phyloP scores from a whole-genome alignment of 495 filamentous ascomycete genomes.

The Penicillium paradoxum region DNA sequence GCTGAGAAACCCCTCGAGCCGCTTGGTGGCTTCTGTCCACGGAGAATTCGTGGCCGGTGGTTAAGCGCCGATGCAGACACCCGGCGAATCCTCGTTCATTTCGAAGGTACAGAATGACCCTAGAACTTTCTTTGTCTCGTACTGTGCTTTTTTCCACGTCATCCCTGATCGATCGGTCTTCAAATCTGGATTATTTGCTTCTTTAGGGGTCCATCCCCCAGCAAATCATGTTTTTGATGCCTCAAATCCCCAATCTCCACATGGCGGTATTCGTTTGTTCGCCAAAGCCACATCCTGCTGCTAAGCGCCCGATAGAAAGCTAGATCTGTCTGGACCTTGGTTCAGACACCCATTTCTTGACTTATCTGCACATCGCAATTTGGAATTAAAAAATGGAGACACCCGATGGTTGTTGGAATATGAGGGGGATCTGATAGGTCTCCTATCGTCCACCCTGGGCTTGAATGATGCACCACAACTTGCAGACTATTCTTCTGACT shows the following conservation, averaged over 20 bases:
- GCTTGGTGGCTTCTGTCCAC: slow-evolving; percentile 15
- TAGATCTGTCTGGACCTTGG: background rate
- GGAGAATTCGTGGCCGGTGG: slow-evolving; percentile 25
- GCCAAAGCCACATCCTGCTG: background rate
- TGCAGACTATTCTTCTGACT: background rate
- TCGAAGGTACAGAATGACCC: slow-evolving; percentile 10
- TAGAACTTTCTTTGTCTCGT: background rate
- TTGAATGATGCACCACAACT: background rate
- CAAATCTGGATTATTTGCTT: background rate
- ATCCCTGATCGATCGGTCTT: background rate
- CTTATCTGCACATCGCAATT: background rate
- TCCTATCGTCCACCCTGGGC: background rate
- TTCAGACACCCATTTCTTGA: background rate
- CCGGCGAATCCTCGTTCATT: background rate
- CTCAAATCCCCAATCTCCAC: no score
- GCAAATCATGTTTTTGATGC: no score
- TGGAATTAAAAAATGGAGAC: background rate
- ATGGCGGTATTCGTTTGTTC: background rate
- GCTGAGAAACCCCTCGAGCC: slow-evolving; percentile 25
- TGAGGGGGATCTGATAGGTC: background rate
- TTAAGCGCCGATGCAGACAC: slow-evolving; percentile 22
- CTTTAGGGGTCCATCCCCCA: no score
- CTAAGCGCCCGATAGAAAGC: slow-evolving; percentile 1
- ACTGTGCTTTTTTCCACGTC: background rate
- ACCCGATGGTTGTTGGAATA: background rate